These are phyloP conservation scores for Amyloporia xantha DNA, from an alignment of 768 basidiomycete species.

Conservation along the genomic window DNA sequence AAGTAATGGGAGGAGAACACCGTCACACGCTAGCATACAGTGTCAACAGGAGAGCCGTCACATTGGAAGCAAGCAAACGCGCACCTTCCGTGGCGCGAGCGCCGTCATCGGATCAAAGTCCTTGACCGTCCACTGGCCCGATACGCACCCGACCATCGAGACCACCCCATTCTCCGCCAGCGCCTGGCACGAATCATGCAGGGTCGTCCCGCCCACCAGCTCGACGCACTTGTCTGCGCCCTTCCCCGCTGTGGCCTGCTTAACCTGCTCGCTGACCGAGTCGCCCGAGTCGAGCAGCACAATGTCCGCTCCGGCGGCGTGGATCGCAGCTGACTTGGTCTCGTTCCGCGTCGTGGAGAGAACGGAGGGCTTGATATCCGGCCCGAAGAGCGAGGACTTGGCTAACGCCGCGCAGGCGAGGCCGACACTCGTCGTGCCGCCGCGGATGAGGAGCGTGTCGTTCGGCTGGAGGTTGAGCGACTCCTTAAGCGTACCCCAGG, in stretches of 20 bases:
- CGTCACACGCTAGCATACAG: not conserved
- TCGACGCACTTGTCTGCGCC: slow-evolving; percentile 3
- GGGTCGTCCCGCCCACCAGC: slow-evolving; percentile 1
- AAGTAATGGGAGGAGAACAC: not conserved
- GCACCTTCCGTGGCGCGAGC: not conserved
- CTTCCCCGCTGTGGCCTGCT: not conserved
- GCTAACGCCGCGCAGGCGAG: slow-evolving; percentile 3
- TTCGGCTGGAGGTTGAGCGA: slow-evolving; percentile 1
- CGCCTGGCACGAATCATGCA: not conserved
- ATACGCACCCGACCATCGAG: slow-evolving; percentile 3
- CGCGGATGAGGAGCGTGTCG: slow-evolving; percentile 5
- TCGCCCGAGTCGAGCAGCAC: slow-evolving; percentile 1
- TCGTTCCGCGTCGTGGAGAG: slow-evolving; percentile 1
- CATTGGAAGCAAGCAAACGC: too few species aligned
- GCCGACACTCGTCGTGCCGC: slow-evolving; percentile 3
- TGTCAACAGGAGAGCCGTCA: too few species aligned
- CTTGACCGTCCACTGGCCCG: slow-evolving; percentile 5
- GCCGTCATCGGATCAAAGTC: slow-evolving; percentile 2
- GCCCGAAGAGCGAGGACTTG: slow-evolving; percentile 1
- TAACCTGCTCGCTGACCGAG: not conserved
- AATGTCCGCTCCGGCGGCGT: slow-evolving; percentile 1
- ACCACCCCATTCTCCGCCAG: not conserved
- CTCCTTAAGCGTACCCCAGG: slow-evolving; percentile 2
- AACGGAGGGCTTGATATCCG: slow-evolving; percentile 1
- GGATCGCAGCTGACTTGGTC: not conserved